Evolutionary conservation across 1,139 yeast species (phyloP), one percentile per base, ranked within the genome.

Genomic region (Blastobotrys buckinghamii): DNA sequence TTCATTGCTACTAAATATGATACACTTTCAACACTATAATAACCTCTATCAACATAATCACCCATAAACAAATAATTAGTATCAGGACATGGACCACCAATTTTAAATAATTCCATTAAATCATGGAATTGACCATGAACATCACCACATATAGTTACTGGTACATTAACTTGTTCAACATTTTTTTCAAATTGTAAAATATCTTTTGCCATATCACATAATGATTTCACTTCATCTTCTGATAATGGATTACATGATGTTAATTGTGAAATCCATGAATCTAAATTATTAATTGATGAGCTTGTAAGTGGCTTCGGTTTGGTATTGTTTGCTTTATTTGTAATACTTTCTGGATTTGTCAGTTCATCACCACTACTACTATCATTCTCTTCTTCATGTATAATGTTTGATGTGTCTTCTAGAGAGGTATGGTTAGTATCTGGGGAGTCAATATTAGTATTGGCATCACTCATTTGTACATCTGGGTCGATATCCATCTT

Each of bases 111-210:
- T 54, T 95, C 95, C 67, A 92, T 73, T 55, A 92, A 71, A 68
- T 92, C 98, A 69, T 94, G 97, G 55, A 92, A 78, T 69, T 92
- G 98, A 15, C 98, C 98, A 65, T 92, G 98, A 39, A 92, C 92
- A 66, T 92, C 97, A 48, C 99, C 99, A 71, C 98, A 94, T 45
- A 92, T 87, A n/a, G 97, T 90, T 44, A 88, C 96, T 2, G 98
- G 98, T 0, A 96, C 94, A 59, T 84, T 87, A 39, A 92, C 96
- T 6, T 90, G 89, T 64, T 90, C 96, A 44, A 92, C 96, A 65
- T 94, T 92, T 55, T 90, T 85, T 71, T 94, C 98, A 58, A 79
- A 82, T 64, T 89, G 90, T 58, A 92, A 74, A 39, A 92, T 82
- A 56, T 92, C 97, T 60, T 88, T 86, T n/a, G 96, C 95, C 69